Base-by-base conservation (phyloP, 2,329 filamentous ascomycete species). In the Celoporthe dispersa region DNA sequence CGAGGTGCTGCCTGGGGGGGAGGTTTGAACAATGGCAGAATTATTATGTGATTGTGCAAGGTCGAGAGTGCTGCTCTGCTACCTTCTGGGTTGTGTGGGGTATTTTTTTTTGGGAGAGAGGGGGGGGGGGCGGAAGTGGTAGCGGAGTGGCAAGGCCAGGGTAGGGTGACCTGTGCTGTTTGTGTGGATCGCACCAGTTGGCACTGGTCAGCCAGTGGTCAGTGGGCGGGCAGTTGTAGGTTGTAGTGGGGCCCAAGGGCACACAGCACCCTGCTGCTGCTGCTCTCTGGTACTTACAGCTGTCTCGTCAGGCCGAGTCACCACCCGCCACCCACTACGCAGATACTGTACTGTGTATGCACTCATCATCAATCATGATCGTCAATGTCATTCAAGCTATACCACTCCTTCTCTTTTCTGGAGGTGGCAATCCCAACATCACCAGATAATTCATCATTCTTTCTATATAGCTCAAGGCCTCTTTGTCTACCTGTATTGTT, bases 61-160 rank as follows among this genome's bases (percentile, higher is more conserved):
- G 51, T 57, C 12, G 44, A 37, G n/a, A 25, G 41, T 25, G 33
- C 19, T 67, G 65, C 35, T 66, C 33, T 60, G 59, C 66, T 53
- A 33, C 53, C 22, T 31, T 51, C 33, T 35, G 16, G 33, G 25
- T 53, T 67, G 64, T 67, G 68, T 69, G 69, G 69, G 69, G 69
- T 71, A 68, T 66, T 68, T 55, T 71, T 70, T 70, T 68, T 62
- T 33, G 25, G 44, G 48, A 39, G 66, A n/a, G n/a, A n/a, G n/a
- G n/a, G n/a, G n/a, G n/a, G n/a, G n/a, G n/a, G n/a, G n/a, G n/a
- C n/a, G n/a, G n/a, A n/a, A n/a, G n/a, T 35, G 55, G 51, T 6
- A 55, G 51, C 28, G 66, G 57, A 59, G 67, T 68, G 67, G 61
- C 61, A 35, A 65, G 6, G 41, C 31, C 41, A 33, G 16, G 8